These are phyloP conservation scores for Pythium oligandrum DNA, from an alignment of 352 stramenopile genomes.

Conservation along the genomic window DNA sequence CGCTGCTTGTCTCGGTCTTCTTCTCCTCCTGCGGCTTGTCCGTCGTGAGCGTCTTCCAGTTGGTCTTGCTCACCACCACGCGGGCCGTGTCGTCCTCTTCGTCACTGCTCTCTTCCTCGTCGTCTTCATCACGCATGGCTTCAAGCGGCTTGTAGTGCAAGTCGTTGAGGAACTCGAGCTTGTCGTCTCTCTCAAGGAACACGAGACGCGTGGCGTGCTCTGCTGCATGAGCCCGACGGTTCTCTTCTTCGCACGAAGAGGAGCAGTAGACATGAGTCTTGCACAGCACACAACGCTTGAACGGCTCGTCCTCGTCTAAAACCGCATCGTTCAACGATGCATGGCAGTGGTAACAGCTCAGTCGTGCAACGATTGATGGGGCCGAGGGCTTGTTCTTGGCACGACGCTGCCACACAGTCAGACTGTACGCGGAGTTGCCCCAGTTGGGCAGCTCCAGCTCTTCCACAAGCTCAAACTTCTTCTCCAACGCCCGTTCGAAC, in stretches of 20 bases:
- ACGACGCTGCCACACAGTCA: conserved; percentile 50
- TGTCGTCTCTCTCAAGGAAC: conserved; percentile 52
- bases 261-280: conserved; percentile 83
- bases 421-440: conserved; percentile 69
- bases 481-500: conserved; percentile 59
- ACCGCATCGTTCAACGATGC: conserved; percentile 28
- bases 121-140: conserved; percentile 22
- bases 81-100: conserved; percentile 8
- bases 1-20: not conserved
- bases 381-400: conserved; percentile 5
- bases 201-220: conserved; percentile 69
- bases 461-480: conserved; percentile 44
- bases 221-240: conserved; percentile 37
- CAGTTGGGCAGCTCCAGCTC: conserved; percentile 69
- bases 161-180: conserved; percentile 60
- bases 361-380: conserved; percentile 13
- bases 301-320: conserved; percentile 27
- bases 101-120: conserved; percentile 17
- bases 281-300: conserved; percentile 66
- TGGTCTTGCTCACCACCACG: conserved; percentile 17
- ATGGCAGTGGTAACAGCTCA: conserved; percentile 56
- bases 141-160: conserved; percentile 51
- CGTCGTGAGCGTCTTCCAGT: conserved; percentile 10
- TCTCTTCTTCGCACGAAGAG: conserved; percentile 30
- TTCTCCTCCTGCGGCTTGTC: not conserved